Evolutionary conservation across 2,329 filamentous ascomycete species (phyloP), one percentile per base, ranked within the genome.

Genomic region (Colletotrichum magnum): DNA sequence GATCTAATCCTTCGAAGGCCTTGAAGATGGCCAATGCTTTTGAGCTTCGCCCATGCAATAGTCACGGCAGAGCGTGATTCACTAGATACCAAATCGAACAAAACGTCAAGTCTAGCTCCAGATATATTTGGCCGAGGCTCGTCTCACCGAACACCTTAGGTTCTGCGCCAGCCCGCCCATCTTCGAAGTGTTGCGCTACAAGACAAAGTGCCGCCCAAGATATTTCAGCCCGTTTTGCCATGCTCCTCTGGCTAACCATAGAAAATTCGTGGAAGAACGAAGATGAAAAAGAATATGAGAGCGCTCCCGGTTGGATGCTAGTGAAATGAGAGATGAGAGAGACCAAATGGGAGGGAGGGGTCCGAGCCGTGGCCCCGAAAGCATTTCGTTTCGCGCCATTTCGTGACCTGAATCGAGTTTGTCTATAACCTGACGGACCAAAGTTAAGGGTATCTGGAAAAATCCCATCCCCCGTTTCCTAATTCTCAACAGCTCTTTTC

Each of bases 391-490:
- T 60, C 69, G 59, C 72, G 71, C 69, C 56, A 74, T 70, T 71
- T 60, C 26, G 67, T 73, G 72, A 70, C 62, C 67, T 73, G 70
- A 75, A 77, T 73, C 72, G 72, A 72, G 73, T 73, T 74, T 75
- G 74, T 80, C 77, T 81, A 81, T 78, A 73, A 62, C 75, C 75
- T 78, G 75, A 62, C 74, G 77, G 10, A 72, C 71, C 76, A 73
- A 78, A 71, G 59, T 69, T 72, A 75, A 76, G 78, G 79, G 79
- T 80, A 80, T 80, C 77, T 76, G 72, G 68, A 71, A 43, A 64
- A 70, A 18, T 72, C 69, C 68, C 61, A 36, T 68, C 58, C 68
- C 32, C 62, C 56, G 47, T 62, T 70, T 70, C 56, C 54, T 72
- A 63, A 56, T 64, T 36, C 59, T 68, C 68, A 63, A 59, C 58